These are phyloP conservation scores for Hebeloma cylindrosporum DNA, from an alignment of 768 basidiomycete species.

Conservation along the genomic window DNA sequence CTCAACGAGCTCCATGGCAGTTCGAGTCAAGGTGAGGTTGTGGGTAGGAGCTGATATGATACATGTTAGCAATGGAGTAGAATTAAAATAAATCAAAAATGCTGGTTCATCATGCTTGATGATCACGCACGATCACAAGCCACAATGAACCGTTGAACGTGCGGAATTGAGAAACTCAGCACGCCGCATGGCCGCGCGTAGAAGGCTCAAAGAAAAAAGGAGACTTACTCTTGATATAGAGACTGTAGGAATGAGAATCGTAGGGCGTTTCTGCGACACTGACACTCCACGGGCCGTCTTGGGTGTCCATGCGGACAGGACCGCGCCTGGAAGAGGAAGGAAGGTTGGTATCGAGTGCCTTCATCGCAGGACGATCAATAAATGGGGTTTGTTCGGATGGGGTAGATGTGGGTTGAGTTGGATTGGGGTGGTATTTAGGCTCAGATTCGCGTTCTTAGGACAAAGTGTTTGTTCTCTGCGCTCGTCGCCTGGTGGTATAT, in stretches of 20 bases:
- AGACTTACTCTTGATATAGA: slow-evolving; percentile 89
- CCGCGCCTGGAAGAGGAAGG: slow-evolving; percentile 45
- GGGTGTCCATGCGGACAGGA: slow-evolving; percentile 63
- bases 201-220: slow-evolving; percentile 16
- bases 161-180: no score
- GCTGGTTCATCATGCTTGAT: no score
- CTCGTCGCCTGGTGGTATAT: slow-evolving; percentile 29
- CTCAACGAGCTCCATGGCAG: slow-evolving; percentile 73
- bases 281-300: slow-evolving; percentile 85
- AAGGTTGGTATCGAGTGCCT: slow-evolving; percentile 41
- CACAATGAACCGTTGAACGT: slow-evolving; percentile 1
- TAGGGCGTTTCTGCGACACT: slow-evolving; percentile 86
- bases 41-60: slow-evolving; percentile 91
- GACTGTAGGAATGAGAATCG: slow-evolving; percentile 68
- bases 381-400: slow-evolving; percentile 7
- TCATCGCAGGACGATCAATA: slow-evolving; percentile 30
- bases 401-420: slow-evolving; percentile 12
- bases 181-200: neutral
- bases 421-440: slow-evolving; percentile 10
- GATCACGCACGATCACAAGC: neutral
- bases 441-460: slow-evolving; percentile 40
- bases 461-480: slow-evolving; percentile 24
- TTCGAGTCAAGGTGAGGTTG: slow-evolving; percentile 83
- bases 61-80: slow-evolving; percentile 20
- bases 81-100: slow-evolving; percentile 18